Conservation (phyloP, 2,329 filamentous ascomycete genomes). For the Neofusicoccum umdonicola region DNA sequence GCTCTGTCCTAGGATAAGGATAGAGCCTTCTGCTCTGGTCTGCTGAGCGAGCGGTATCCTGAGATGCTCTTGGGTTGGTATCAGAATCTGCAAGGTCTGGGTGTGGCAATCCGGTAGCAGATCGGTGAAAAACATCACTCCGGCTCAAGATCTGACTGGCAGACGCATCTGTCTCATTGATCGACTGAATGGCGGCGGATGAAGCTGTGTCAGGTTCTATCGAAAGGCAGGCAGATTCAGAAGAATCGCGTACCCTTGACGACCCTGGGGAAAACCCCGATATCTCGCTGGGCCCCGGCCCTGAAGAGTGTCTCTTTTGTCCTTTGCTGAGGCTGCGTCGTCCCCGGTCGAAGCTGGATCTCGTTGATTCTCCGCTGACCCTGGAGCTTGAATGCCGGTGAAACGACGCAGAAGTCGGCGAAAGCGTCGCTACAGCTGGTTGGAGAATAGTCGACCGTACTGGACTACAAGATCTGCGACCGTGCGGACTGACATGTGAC, state of each 20-base stretch:
- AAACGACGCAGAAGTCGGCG: slow-evolving; percentile 37
- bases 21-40: background rate
- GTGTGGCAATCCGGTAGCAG: slow-evolving; percentile 54
- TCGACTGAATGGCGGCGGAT: slow-evolving; percentile 59
- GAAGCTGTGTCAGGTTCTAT: slow-evolving; percentile 60
- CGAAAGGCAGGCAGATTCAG: slow-evolving; percentile 37
- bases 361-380: slow-evolving; percentile 42
- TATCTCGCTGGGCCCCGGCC: background rate
- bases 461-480: background rate
- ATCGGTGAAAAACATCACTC: slow-evolving; percentile 84
- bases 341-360: slow-evolving; percentile 36
- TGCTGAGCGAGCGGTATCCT: slow-evolving; percentile 38
- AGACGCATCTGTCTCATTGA: slow-evolving; percentile 71
- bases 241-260: slow-evolving; percentile 42
- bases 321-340: slow-evolving; percentile 3
- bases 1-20: slow-evolving; percentile 2
- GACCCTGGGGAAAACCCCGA: background rate
- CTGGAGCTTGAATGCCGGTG: slow-evolving; percentile 36
- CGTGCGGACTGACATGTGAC: slow-evolving; percentile 20
- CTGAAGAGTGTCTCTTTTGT: background rate
- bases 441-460: slow-evolving; percentile 13
- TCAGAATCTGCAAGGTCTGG: slow-evolving; percentile 23
- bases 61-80: slow-evolving; percentile 23
- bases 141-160: slow-evolving; percentile 86
- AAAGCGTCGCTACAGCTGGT: slow-evolving; percentile 37